phyloP scores from a whole-genome alignment of 495 filamentous ascomycete genomes.

The Chaetomium fimeti region DNA sequence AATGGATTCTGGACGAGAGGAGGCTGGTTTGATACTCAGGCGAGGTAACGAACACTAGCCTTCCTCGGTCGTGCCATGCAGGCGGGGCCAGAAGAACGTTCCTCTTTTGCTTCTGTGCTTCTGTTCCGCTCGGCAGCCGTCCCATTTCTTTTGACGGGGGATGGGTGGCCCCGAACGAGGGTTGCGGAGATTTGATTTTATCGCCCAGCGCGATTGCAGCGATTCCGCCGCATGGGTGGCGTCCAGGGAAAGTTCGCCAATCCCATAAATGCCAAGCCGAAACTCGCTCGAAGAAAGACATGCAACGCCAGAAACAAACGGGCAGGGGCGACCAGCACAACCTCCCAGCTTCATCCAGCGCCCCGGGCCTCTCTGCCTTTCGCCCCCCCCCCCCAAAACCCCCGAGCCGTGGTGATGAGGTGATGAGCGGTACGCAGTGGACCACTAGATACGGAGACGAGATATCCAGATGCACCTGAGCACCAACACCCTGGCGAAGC shows the following conservation, averaged over 20 bases:
- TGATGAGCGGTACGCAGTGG: no score
- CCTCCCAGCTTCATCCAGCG: background rate
- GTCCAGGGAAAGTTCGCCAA: background rate
- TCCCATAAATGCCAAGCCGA: conserved; percentile 15
- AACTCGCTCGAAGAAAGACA: conserved; percentile 5
- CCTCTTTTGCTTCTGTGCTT: background rate
- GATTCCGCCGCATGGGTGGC: conserved; percentile 11
- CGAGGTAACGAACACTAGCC: background rate
- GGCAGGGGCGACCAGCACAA: background rate
- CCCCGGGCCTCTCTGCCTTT: background rate
- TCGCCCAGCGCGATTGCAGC: conserved; percentile 3
- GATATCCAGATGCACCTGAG: no score
- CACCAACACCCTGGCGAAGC: no score
- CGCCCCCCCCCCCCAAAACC: background rate
- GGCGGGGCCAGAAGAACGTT: background rate
- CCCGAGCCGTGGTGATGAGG: no score
- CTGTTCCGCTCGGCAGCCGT: background rate
- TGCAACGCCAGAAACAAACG: conserved; percentile 4
- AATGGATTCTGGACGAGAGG: background rate
- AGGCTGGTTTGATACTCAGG: background rate
- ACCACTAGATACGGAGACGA: no score
- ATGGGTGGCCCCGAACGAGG: background rate
- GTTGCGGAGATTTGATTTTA: conserved; percentile 12
- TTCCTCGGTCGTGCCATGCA: background rate
- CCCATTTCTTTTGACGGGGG: background rate